Percentiles rank a stretch among this genome's conserved stretches.
Conservation (phyloP, 306 rosid species). For the Amphicarpaea edgeworthii region DNA sequence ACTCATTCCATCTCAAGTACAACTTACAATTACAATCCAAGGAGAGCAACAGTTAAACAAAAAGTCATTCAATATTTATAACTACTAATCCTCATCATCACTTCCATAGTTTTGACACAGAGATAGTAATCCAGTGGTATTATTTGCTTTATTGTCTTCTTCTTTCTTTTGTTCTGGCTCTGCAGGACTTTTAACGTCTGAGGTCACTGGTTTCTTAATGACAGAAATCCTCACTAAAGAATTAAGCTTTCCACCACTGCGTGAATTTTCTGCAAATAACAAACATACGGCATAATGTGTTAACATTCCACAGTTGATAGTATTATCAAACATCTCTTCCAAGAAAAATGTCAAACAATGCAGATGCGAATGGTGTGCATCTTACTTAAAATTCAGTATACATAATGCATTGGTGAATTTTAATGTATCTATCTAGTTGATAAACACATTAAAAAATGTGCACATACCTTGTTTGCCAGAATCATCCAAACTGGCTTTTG, state of each 20-base stretch:
- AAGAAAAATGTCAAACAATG: slow-evolving; percentile 2
- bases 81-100: slow-evolving; percentile 55
- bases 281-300: not conserved
- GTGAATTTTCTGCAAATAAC: slow-evolving; percentile 56
- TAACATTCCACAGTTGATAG: slow-evolving; percentile 23
- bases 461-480: slow-evolving; percentile 57
- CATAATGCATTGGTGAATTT: slow-evolving; percentile 21
- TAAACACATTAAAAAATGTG: slow-evolving; percentile 18
- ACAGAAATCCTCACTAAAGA: slow-evolving; percentile 60
- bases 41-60: not conserved
- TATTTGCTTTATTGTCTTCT: slow-evolving; percentile 36
- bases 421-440: not conserved
- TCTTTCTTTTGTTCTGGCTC: slow-evolving; percentile 47
- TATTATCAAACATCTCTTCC: not conserved
- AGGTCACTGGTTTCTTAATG: slow-evolving; percentile 59
- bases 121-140: slow-evolving; percentile 45
- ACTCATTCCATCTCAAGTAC: not conserved
- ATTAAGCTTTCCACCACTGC: slow-evolving; percentile 48
- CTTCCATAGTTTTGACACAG: slow-evolving; percentile 67
- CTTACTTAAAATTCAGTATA: not conserved
- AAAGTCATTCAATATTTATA: slow-evolving; percentile 21
- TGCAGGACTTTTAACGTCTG: slow-evolving; percentile 35
- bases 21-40: slow-evolving; percentile 18
- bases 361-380: not conserved
- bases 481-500: slow-evolving; percentile 54